phyloP scores from a whole-genome alignment of 2,329 filamentous ascomycete species.

The Ambrosiella cleistominuta region DNA sequence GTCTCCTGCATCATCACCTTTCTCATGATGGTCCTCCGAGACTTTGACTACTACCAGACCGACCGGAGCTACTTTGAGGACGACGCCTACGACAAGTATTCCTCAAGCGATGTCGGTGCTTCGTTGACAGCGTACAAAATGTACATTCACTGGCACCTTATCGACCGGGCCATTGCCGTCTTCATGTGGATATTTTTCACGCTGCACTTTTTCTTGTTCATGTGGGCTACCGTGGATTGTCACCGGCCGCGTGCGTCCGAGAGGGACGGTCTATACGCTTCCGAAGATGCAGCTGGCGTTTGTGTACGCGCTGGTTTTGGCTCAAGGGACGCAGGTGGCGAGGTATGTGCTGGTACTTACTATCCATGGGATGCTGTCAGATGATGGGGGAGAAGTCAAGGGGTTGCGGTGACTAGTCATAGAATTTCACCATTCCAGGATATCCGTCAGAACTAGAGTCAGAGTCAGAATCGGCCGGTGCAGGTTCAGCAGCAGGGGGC shows the following conservation, averaged over 20 bases:
- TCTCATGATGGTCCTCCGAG: neutral
- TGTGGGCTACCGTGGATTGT: conserved; percentile 5
- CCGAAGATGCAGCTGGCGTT: neutral
- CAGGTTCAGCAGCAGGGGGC: too few relatives aligned
- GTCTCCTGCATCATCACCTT: neutral
- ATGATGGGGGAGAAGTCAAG: neutral
- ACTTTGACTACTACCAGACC: neutral
- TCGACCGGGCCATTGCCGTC: neutral
- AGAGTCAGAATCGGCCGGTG: too few relatives aligned
- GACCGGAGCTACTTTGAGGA: neutral
- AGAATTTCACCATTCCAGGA: neutral
- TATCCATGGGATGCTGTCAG: neutral
- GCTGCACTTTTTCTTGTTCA: conserved; percentile 1
- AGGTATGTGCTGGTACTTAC: neutral
- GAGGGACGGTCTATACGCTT: neutral
- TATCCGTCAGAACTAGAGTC: too few relatives aligned
- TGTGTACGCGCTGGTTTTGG: neutral
- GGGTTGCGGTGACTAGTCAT: neutral
- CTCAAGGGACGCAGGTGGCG: neutral
- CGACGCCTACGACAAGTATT: neutral
- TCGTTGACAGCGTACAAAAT: neutral
- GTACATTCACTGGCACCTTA: neutral
- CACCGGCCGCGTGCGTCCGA: neutral
- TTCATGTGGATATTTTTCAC: neutral
- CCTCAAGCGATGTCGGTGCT: too few relatives aligned